These are phyloP conservation scores for Russula sp. DNA, from an alignment of 768 basidiomycete genomes.

Conservation along the genomic window DNA sequence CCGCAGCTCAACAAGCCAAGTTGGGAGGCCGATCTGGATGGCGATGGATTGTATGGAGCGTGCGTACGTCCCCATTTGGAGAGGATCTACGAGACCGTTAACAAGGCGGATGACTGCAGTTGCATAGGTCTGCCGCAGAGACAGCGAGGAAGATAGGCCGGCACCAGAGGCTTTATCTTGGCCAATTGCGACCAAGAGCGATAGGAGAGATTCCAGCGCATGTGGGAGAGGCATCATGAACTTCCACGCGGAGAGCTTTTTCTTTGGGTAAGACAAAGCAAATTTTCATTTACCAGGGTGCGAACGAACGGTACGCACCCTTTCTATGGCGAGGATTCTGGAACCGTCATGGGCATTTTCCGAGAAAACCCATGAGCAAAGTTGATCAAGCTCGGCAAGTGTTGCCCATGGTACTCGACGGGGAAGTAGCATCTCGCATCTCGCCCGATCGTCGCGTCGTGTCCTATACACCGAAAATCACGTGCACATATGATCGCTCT, in stretches of 20 bases:
- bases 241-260: constrained; percentile 74
- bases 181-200: constrained; percentile 52
- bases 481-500: not conserved
- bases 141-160: constrained; percentile 36
- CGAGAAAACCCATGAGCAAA: constrained; percentile 69
- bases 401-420: constrained; percentile 77
- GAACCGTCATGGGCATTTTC: constrained; percentile 56
- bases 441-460: not conserved
- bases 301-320: constrained; percentile 39
- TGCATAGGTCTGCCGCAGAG: constrained; percentile 72
- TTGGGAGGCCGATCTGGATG: constrained; percentile 75
- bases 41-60: constrained; percentile 88
- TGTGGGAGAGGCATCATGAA: constrained; percentile 72
- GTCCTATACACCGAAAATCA: not conserved
- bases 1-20: constrained; percentile 86
- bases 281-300: too few species aligned
- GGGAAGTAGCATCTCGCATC: constrained; percentile 40
- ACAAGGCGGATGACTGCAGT: constrained; percentile 82
- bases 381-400: constrained; percentile 61
- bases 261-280: not conserved
- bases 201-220: constrained; percentile 67
- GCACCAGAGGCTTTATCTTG: constrained; percentile 41
- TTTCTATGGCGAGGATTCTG: constrained; percentile 53
- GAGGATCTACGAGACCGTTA: constrained; percentile 91
- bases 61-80: constrained; percentile 85